Base-by-base conservation (phyloP, 2,329 filamentous ascomycete genomes). In the Aspergillaceae sp. region DNA sequence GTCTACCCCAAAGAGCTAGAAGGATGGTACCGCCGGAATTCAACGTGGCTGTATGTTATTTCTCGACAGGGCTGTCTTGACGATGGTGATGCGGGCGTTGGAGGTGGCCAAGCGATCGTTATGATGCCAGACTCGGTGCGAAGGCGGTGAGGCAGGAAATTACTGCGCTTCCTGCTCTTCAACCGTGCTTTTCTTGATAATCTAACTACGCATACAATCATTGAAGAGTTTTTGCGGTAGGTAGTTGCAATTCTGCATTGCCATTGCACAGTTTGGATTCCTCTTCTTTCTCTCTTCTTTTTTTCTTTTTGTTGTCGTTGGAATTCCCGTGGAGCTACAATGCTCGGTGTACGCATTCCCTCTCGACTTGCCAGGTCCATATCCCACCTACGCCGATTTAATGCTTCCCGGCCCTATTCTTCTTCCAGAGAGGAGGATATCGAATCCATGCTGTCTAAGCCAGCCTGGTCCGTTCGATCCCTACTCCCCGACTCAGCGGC, bases 391-490 rank as follows among this genome's bases (percentile, higher is more conserved):
- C 43, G 26, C 35, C 42, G 40, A 38, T 41, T 44, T 41, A 53
- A 43, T 30, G 30, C 41, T 11, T 40, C 44, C 32, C 53, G 57
- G 26, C 46, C 46, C 40, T 65, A 58, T 40, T 60, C 62, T 29
- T 59, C 58, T n/a, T 43, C 57, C 8, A 26, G 52, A 10, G 52
- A 53, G 5, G 34, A 51, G 11, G 56, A 64, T 44, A 58, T 68
- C 41, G 62, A 67, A n/a, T 57, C 56, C 2, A 72, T 85, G 45
- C 79, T 91, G 45, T 75, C 79, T 10, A 76, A 77, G 49, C 88
- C 90, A 26, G 84, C 79, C 42, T 96, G 90, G 90, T 95, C 90
- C 40, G 83, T 94, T 54, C 74, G 79, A 32, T 83, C 85, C 6
- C 80, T 95, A 4, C 74, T 92, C 0, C 80, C 84, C 8, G 58